A percentile compares a stretch with the other conserved stretches of the same genome.
Conservation (phyloP, 495 filamentous ascomycete genomes). For the Hypoxylon lienhwacheense region DNA sequence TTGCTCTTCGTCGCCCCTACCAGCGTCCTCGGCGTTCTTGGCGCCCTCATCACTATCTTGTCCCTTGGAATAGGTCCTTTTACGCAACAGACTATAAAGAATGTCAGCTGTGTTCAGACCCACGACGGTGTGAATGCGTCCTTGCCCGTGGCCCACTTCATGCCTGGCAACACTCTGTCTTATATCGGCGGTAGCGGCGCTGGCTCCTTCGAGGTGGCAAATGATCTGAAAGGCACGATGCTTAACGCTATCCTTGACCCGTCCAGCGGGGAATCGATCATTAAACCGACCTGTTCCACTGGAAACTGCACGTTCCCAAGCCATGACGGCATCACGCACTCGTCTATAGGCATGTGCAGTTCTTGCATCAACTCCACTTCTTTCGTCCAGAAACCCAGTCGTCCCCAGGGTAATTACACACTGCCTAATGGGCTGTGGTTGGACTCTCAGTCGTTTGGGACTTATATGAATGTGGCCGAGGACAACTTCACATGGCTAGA, state of each 20-base stretch:
- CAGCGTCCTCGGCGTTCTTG: slow-evolving; percentile 2
- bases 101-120: slow-evolving; percentile 5
- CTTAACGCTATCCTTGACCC: slow-evolving; percentile 16
- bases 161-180: neutral
- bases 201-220: slow-evolving; percentile 1
- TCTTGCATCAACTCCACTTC: slow-evolving; percentile 17
- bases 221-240: slow-evolving; percentile 23
- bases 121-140: slow-evolving; percentile 9
- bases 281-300: slow-evolving; percentile 9
- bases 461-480: neutral
- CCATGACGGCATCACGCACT: slow-evolving; percentile 15
- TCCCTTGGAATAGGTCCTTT: slow-evolving; percentile 22
- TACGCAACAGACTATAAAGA: slow-evolving; percentile 16
- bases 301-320: slow-evolving; percentile 17
- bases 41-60: slow-evolving; percentile 15
- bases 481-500: slow-evolving; percentile 1
- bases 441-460: neutral
- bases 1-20: slow-evolving; percentile 16
- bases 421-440: slow-evolving; percentile 17
- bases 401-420: neutral
- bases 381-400: neutral
- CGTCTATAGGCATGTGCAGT: slow-evolving; percentile 14
- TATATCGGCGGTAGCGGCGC: neutral
- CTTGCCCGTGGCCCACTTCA: slow-evolving; percentile 14
- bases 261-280: slow-evolving; percentile 3